Conservation (phyloP, 177 flowering plant species). For the Vitis hybrid region DNA sequence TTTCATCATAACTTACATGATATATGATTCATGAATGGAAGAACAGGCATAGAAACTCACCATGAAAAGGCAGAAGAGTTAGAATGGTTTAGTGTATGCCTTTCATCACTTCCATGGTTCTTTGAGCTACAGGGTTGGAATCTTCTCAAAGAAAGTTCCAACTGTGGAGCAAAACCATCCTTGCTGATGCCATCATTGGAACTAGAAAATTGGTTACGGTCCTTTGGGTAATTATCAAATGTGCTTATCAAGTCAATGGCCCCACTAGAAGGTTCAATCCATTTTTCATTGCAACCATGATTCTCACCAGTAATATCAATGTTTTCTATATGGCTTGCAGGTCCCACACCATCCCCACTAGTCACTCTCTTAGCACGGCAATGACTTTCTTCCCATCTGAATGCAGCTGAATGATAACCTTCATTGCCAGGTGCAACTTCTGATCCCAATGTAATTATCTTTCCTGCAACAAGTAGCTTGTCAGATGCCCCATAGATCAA, state of each 20-base stretch:
- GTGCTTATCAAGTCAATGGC: constrained; percentile 39
- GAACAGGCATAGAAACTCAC: constrained; percentile 19
- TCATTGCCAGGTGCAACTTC: constrained; percentile 8
- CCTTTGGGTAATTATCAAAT: constrained; percentile 16
- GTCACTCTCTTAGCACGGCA: not conserved
- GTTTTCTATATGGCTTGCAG: constrained; percentile 8
- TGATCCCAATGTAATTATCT: constrained; percentile 3
- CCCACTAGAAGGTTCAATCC: constrained; percentile 16
- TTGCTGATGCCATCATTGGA: constrained; percentile 10
- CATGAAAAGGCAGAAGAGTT: constrained; percentile 53
- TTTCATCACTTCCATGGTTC: constrained; percentile 23
- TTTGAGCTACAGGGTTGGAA: constrained; percentile 11
- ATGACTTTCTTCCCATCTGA: constrained; percentile 12
- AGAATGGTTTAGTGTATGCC: constrained; percentile 41
- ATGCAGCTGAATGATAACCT: not conserved
- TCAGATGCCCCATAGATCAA: constrained; percentile 4
- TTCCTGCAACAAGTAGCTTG: constrained; percentile 17
- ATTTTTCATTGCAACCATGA: constrained; percentile 19
- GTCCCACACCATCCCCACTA: constrained; percentile 8
- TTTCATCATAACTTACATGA: not conserved
- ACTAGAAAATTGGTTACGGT: constrained; percentile 5
- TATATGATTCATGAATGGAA: not conserved
- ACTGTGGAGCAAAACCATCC: constrained; percentile 22
- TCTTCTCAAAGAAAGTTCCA: constrained; percentile 45
- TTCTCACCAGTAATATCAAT: constrained; percentile 2